phyloP scores from a whole-genome alignment of 768 basidiomycete species.

The Gautieria morchelliformis region DNA sequence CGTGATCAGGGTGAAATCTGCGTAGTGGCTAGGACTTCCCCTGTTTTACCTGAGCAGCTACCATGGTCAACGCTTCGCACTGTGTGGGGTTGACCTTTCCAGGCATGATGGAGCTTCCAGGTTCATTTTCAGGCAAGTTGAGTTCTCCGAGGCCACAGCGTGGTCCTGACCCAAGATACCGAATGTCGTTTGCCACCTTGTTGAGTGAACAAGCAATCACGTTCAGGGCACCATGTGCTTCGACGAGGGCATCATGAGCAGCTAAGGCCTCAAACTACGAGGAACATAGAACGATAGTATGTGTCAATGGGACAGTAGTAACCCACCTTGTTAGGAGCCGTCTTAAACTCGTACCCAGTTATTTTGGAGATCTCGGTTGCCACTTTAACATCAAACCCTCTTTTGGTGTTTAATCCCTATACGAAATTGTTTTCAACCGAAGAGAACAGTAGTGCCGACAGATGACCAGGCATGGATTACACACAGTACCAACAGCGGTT shows the following conservation, averaged over 20 bases:
- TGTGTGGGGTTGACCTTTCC: slow-evolving; percentile 99
- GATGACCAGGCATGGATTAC: slow-evolving; percentile 15
- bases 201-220: slow-evolving; percentile 93
- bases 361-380: slow-evolving; percentile 87
- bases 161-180: slow-evolving; percentile 95
- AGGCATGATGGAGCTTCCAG: slow-evolving; percentile 98
- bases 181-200: slow-evolving; percentile 99
- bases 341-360: slow-evolving; percentile 85
- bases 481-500: slow-evolving; percentile 94
- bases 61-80: slow-evolving; percentile 98
- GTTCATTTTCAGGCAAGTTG: slow-evolving; percentile 93
- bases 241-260: slow-evolving; percentile 95
- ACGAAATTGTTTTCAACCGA: slow-evolving; percentile 2
- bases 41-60: slow-evolving; percentile 64
- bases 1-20: background rate
- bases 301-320: background rate
- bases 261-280: slow-evolving; percentile 92
- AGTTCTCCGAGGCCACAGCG: slow-evolving; percentile 96
- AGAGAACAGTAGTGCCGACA: background rate
- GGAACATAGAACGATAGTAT: background rate
- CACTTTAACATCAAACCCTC: slow-evolving; percentile 92
- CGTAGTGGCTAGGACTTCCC: background rate
- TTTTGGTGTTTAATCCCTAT: slow-evolving; percentile 93
- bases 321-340: slow-evolving; percentile 92
- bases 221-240: slow-evolving; percentile 94